Evolutionary conservation across 2,329 filamentous ascomycete species (phyloP), one percentile per base, ranked within the genome.

Genomic region (Paecilomyces fulvus): DNA sequence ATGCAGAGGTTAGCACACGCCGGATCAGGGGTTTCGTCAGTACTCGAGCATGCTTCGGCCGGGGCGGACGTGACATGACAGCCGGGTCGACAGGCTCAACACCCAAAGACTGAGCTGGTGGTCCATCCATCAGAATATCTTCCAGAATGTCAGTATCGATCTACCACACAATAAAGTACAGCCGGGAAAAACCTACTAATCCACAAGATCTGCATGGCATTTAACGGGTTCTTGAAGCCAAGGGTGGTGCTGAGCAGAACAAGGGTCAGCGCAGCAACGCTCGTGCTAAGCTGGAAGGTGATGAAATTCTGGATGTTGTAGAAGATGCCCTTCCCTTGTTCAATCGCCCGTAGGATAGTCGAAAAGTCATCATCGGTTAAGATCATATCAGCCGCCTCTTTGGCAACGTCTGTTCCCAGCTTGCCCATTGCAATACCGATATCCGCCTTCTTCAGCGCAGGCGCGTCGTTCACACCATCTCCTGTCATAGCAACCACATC

Each of bases 121-220:
- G 94, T 9, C 95, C 94, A 74, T 99, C 95, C 95, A 99, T 99
- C 65, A 99, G 92, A 69, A 99, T 97, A 71, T 99, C 92, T 97
- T 51, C 37, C 33, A 25, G 1, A 28, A 30, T 30, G 62, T 73
- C 66, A 73, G 69, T 60, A 48, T 57, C 30, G 33, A 31, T 43
- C 20, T 23, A 31, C n/a, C 20, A 10, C 30, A 48, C 14, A 51
- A 46, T 6, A 28, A 28, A 28, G 30, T 17, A 52, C 54, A n/a
- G 20, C 23, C 21, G 48, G n/a, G 49, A 23, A 30, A 23, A 51
- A 83, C 90, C 77, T 78, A 96, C 92, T 99, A 68, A 99, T 99
- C 94, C 94, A 99, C 48, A 99, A 82, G 77, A 99, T 99, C 77
- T 99, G 94, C 94, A 99, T 99, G 52, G 94, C 91, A 71, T 99